Conservation (phyloP, 352 stramenopile genomes). For the Phytopythium mirpurense region DNA sequence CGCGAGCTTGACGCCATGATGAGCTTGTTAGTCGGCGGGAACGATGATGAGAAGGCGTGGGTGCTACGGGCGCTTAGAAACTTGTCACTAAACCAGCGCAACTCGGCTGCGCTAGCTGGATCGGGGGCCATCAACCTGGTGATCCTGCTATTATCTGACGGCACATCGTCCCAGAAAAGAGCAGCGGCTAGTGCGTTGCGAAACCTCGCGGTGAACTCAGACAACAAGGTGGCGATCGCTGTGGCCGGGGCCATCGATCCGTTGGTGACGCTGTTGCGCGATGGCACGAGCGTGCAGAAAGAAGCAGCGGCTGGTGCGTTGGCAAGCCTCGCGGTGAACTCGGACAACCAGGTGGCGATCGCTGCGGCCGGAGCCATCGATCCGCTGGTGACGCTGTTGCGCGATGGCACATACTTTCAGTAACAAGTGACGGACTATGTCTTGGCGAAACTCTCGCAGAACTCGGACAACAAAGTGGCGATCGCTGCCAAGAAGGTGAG, state of each 20-base stretch:
- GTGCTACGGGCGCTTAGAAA: not conserved
- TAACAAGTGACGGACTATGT: not conserved
- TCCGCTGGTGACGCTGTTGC: too few relatives aligned
- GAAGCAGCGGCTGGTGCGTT: not conserved
- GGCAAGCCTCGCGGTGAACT: not conserved
- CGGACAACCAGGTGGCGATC: not conserved
- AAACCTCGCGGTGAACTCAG: not conserved
- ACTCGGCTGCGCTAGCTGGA: not conserved
- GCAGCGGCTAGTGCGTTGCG: not conserved
- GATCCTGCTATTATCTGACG: not conserved
- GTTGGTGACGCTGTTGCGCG: not conserved
- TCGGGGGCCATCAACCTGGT: not conserved
- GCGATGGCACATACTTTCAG: not conserved
- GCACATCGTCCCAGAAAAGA: not conserved
- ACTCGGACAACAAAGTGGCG: not conserved
- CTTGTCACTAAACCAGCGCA: not conserved
- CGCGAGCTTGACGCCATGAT: not conserved
- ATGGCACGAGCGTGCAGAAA: not conserved
- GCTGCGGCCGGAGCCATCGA: not conserved
- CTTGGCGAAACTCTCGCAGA: not conserved
- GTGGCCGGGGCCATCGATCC: not conserved
- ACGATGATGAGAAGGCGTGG: not conserved
- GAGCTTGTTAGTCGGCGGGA: not conserved
- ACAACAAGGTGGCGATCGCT: not conserved
- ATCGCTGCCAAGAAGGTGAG: too few relatives aligned